Evolutionary conservation across 2,329 filamentous ascomycete species (phyloP).

Genomic region (Colletotrichum camelliae): DNA sequence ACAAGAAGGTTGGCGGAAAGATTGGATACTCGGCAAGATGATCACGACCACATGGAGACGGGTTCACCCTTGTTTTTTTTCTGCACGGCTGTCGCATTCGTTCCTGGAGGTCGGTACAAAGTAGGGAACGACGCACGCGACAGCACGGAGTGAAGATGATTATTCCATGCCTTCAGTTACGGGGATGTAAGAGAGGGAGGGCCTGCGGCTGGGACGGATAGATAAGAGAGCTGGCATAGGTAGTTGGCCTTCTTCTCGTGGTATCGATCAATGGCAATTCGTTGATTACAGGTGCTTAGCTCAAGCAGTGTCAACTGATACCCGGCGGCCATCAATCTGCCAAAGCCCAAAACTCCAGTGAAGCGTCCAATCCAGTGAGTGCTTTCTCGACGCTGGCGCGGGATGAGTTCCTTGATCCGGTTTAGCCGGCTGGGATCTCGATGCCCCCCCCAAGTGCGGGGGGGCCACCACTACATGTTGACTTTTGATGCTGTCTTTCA

Average conservation of each 20-base stretch:
- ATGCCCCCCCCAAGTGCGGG: not conserved
- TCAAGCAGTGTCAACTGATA: not conserved
- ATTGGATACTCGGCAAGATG: not conserved
- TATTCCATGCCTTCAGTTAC: not conserved
- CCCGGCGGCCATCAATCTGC: slow-evolving; percentile 12
- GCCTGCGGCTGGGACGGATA: not conserved
- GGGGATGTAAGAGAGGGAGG: not conserved
- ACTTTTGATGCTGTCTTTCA: not conserved
- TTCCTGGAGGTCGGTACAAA: not conserved
- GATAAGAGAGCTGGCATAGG: not conserved
- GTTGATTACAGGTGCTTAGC: not conserved
- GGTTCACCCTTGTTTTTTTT: not conserved
- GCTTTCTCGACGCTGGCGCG: not conserved
- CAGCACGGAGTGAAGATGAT: not conserved
- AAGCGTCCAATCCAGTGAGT: not conserved
- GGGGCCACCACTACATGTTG: not conserved
- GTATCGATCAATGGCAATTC: not conserved
- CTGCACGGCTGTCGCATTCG: not conserved
- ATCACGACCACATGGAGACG: not conserved
- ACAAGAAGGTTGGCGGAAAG: too few species aligned
- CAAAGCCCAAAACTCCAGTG: not conserved
- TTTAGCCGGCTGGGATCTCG: not conserved
- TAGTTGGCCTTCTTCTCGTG: too few species aligned
- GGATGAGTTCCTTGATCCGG: slow-evolving; percentile 7
- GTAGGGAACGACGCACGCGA: not conserved